Evolutionary conservation across 2,329 filamentous ascomycete species (phyloP), one percentile per base, ranked within the genome.

Genomic region (Diaporthe helianthi): DNA sequence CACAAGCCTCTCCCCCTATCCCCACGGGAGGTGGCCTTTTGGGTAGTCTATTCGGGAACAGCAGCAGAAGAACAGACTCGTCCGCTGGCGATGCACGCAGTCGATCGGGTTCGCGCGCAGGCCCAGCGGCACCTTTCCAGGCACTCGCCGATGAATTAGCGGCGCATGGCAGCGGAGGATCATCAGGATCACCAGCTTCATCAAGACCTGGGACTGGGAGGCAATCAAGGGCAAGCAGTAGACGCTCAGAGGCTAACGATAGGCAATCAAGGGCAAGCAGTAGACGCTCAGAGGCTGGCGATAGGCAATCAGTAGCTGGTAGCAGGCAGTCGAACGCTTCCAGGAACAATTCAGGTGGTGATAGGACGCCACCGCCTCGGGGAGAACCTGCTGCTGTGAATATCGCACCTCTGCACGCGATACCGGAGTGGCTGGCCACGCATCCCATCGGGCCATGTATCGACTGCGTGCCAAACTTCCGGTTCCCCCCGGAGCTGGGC

Each of bases 401-500:
- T 63, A 29, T n/a, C 8, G 44, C 13, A 31, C 58, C 58, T 19
- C 41, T 63, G 29, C 29, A 15, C 26, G 29, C 13, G 58, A 63
- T 49, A n/a, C n/a, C 69, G 19, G 51, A 58, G 17, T 67, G 67
- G 67, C n/a, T 58, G 15, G 33, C 41, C 44, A 8, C 47, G 12
- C 64, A 69, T 33, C 70, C 33, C 24, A 26, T 36, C 13, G 61
- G 49, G 4, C 67, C 67, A 10, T 67, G 69, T 51, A 24, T 29
- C 3, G 15, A 58, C 54, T 71, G 69, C 33, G 13, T 24, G 17
- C 53, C 69, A 12, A 41, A 55, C 3, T 26, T 66, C 41, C 53
- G 31, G 4, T 63, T 66, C 24, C 69, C 69, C 19, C 46, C 22
- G n/a, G 46, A 29, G 24, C 38, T 69, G n/a, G n/a, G 38, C n/a